Evolutionary conservation across 805 yeast genomes (phyloP), one percentile per base, ranked within the genome.

Genomic region (Metschnikowia baotianmanensis): DNA sequence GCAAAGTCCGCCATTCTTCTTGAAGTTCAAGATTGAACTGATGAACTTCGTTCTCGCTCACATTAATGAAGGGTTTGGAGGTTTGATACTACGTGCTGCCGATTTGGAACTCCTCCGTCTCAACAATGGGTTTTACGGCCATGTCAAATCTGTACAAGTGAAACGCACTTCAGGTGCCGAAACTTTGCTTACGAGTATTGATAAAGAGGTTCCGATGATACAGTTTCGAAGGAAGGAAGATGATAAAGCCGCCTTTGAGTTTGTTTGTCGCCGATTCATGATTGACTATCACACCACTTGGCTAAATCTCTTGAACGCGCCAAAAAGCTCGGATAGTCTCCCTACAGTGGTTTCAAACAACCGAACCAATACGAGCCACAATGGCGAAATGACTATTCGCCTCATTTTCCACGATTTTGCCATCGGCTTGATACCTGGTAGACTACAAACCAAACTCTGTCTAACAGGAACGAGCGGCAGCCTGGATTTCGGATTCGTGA

Each of bases 221-320:
- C 38, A 59, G 15, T 42, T 64, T 13, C 51, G 42, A 36, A 18
- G n/a, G 8, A 38, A 33, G 13, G 31, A 27, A n/a, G 65, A 63
- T 10, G 58, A 61, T 8, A 62, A 62, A 5, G 62, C 64, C 9
- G 57, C 56, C 3, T 37, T 72, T 5, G 76, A 72, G 20, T 49
- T 80, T 2, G 64, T 69, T 31, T 46, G 83, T 17, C 65, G 76
- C 25, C 77, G 80, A 43, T 39, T 77, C 10, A 48, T 63, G 5
- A 6, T 83, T 2, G 78, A 80, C 29, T 85, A 84, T 50, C 74
- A 79, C 50, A 78, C 89, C 0, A 59, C 64, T 18, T 78, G 90
- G 84, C 43, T 84, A 46, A 63, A 5, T 12, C 10, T 31, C 13
- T 33, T 19, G 46, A 47, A 22, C 40, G 29, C n/a, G n/a, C n/a